Evolutionary conservation across 306 rosid genomes (phyloP).

Genomic region (Prinsepia uniflora): DNA sequence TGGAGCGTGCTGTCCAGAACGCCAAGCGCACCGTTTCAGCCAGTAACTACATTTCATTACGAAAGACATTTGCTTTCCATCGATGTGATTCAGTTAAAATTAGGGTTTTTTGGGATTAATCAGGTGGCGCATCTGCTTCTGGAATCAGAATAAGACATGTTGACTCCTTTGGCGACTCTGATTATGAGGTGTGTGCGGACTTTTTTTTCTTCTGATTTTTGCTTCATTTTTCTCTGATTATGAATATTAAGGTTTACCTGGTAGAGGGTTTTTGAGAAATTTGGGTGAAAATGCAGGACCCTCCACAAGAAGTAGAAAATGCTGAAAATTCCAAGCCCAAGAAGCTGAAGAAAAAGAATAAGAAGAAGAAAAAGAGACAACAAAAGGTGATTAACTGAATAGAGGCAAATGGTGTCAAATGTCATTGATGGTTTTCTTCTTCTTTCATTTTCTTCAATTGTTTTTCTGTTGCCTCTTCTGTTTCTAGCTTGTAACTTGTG

Average conservation of each 20-base stretch:
- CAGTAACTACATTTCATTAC: conserved; percentile 25
- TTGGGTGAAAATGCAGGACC: conserved; percentile 36
- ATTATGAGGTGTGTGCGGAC: conserved; percentile 36
- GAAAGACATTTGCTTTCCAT: background rate
- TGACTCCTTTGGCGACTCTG: conserved; percentile 61
- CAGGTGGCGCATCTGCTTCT: conserved; percentile 61
- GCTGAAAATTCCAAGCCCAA: conserved; percentile 27
- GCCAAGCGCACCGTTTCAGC: conserved; percentile 63
- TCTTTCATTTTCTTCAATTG: background rate
- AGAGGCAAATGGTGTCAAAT: background rate
- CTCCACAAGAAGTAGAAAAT: conserved; percentile 38
- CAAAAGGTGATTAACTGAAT: conserved; percentile 44
- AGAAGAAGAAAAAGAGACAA: conserved; percentile 45
- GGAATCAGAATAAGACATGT: conserved; percentile 55
- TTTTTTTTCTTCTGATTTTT: background rate
- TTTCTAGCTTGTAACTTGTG: conserved; percentile 21
- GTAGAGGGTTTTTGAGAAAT: background rate
- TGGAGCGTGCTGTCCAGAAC: conserved; percentile 63
- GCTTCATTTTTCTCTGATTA: background rate
- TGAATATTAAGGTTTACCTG: background rate
- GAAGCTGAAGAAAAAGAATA: conserved; percentile 46
- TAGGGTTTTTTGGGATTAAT: conserved; percentile 11
- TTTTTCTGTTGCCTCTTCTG: conserved; percentile 6
- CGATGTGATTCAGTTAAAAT: background rate
- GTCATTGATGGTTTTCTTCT: conserved; percentile 7